Conservation (phyloP, 2,329 filamentous ascomycete species). For the Cephalotrichum gorgonifer region DNA sequence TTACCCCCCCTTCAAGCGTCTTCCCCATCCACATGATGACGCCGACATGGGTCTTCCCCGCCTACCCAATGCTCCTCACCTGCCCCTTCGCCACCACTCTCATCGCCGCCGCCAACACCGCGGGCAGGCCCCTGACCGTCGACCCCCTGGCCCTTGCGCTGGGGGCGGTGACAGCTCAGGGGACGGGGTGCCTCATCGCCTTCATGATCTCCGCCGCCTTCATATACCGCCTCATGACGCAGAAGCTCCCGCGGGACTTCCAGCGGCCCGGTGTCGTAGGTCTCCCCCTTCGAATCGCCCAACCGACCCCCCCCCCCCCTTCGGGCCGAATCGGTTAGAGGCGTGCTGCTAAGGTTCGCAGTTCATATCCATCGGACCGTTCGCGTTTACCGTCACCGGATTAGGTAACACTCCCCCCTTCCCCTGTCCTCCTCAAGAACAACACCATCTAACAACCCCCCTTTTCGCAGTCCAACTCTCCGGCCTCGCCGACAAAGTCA, state of each 20-base stretch:
- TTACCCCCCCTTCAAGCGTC: slow-evolving; percentile 20
- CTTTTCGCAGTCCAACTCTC: slow-evolving; percentile 32
- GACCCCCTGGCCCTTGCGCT: slow-evolving; percentile 36
- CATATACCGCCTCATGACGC: slow-evolving; percentile 79
- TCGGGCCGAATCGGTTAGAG: too few species aligned
- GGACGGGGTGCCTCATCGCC: slow-evolving; percentile 44
- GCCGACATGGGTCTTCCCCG: slow-evolving; percentile 79
- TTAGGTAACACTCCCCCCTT: slow-evolving; percentile 18
- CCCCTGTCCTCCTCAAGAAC: neutral
- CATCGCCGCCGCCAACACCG: slow-evolving; percentile 27
- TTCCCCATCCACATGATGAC: slow-evolving; percentile 74
- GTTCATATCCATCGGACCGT: slow-evolving; percentile 73
- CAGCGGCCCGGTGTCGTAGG: slow-evolving; percentile 59
- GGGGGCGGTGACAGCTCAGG: slow-evolving; percentile 39
- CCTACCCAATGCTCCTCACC: slow-evolving; percentile 68
- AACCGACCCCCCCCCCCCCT: neutral
- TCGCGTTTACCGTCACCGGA: slow-evolving; percentile 44
- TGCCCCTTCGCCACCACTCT: slow-evolving; percentile 60
- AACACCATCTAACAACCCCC: slow-evolving; percentile 6
- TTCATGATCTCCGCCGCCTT: slow-evolving; percentile 80
- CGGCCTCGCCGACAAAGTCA: slow-evolving; percentile 26
- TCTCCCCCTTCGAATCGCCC: neutral
- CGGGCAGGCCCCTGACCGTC: slow-evolving; percentile 16
- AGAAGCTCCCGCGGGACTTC: slow-evolving; percentile 68
- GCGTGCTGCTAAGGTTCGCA: slow-evolving; percentile 15